phyloP scores from a whole-genome alignment of 768 basidiomycete species.

The Pleurotus eryngii region DNA sequence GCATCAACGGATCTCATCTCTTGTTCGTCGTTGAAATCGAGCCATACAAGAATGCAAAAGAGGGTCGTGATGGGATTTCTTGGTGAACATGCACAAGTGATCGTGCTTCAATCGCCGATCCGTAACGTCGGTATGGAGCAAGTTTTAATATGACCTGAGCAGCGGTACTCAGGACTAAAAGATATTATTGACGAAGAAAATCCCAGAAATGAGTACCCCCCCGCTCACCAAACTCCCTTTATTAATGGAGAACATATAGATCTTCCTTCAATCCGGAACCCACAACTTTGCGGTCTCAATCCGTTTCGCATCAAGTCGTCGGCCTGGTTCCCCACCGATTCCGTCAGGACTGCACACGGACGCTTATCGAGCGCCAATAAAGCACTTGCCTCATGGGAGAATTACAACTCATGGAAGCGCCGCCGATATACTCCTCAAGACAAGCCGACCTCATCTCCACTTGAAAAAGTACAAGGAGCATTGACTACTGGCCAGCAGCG shows the following conservation, averaged over 20 bases:
- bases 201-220: constrained; percentile 10
- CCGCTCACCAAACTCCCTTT: constrained; percentile 28
- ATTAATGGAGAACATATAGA: constrained; percentile 31
- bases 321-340: constrained; percentile 45
- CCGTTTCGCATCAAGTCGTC: constrained; percentile 38
- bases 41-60: too few relatives aligned
- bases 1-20: too few relatives aligned
- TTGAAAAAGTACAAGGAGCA: constrained; percentile 36
- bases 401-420: constrained; percentile 27
- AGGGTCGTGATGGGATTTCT: too few relatives aligned
- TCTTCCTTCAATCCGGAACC: constrained; percentile 19
- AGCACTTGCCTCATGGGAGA: constrained; percentile 49
- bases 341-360: constrained; percentile 36
- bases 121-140: too few relatives aligned
- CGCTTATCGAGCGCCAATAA: constrained; percentile 41
- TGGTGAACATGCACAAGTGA: too few relatives aligned
- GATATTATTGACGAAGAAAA: too few relatives aligned
- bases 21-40: too few relatives aligned
- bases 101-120: too few relatives aligned
- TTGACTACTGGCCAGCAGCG: constrained; percentile 26
- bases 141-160: too few relatives aligned
- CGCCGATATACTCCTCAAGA: constrained; percentile 46
- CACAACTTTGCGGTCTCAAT: background rate
- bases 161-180: too few relatives aligned
- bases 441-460: constrained; percentile 40